Evolutionary conservation across 73 alveolate genomes (phyloP).

Genomic region (Urostyla sp.): DNA sequence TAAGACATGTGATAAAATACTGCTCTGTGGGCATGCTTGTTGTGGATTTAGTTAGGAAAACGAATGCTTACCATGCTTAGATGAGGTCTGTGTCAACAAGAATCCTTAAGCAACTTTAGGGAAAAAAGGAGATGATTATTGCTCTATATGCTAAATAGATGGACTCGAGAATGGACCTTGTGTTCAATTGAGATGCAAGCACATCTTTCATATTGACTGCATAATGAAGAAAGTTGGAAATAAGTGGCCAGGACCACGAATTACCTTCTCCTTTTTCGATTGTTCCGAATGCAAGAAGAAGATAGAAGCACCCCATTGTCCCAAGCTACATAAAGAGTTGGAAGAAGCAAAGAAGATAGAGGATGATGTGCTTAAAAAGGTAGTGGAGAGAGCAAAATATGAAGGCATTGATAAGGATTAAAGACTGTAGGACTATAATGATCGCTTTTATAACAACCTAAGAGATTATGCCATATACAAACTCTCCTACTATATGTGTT

Average conservation of each 20-base stretch:
- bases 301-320: slow-evolving; percentile 1
- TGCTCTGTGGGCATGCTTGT: slow-evolving; percentile 80
- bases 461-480: slow-evolving; percentile 83
- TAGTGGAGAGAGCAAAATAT: slow-evolving; percentile 74
- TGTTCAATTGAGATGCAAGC: slow-evolving; percentile 66
- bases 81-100: slow-evolving; percentile 64
- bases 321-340: slow-evolving; percentile 20
- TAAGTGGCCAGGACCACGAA: slow-evolving; percentile 59
- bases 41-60: slow-evolving; percentile 68
- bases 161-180: slow-evolving; percentile 39
- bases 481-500: slow-evolving; percentile 85
- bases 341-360: slow-evolving; percentile 60
- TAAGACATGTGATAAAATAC: slow-evolving; percentile 71
- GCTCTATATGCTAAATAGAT: slow-evolving; percentile 62
- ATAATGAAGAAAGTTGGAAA: slow-evolving; percentile 30
- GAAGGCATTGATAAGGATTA: slow-evolving; percentile 82
- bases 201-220: slow-evolving; percentile 70
- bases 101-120: slow-evolving; percentile 53
- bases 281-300: slow-evolving; percentile 29
- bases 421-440: slow-evolving; percentile 66
- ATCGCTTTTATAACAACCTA: slow-evolving; percentile 59
- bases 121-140: slow-evolving; percentile 63
- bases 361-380: slow-evolving; percentile 70
- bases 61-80: slow-evolving; percentile 81
- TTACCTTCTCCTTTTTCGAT: slow-evolving; percentile 22